Conservation (phyloP, 139 green algal species). For the Chlamydomonas sp. region DNA sequence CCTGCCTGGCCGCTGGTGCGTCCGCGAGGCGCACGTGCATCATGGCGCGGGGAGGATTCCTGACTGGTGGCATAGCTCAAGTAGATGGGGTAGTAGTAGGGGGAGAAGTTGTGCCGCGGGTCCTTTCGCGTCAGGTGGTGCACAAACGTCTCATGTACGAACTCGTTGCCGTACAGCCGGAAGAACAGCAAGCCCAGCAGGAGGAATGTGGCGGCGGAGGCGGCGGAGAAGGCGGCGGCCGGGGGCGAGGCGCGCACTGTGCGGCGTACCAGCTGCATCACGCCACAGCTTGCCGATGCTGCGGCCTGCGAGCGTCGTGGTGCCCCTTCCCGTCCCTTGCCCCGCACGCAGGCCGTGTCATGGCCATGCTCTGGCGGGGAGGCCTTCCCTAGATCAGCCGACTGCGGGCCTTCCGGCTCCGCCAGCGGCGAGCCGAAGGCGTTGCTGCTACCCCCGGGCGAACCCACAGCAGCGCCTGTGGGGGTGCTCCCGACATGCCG, state of each 20-base stretch:
- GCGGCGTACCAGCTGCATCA: not conserved
- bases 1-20: too few species aligned
- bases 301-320: too few species aligned
- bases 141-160: slow-evolving; percentile 86
- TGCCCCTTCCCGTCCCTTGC: too few species aligned
- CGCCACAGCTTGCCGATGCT: too few species aligned
- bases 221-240: slow-evolving; percentile 27
- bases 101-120: slow-evolving; percentile 94
- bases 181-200: slow-evolving; percentile 65
- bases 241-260: not conserved
- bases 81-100: slow-evolving; percentile 89
- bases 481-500: too few species aligned
- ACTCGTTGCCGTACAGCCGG: slow-evolving; percentile 70
- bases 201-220: slow-evolving; percentile 60
- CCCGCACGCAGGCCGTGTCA: too few species aligned
- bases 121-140: slow-evolving; percentile 86
- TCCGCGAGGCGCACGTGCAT: not conserved
- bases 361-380: too few species aligned
- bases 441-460: too few species aligned
- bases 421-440: too few species aligned
- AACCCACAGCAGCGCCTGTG: too few species aligned
- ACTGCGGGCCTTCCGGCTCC: too few species aligned
- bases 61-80: slow-evolving; percentile 44
- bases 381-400: too few species aligned
- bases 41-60: not conserved